Conservation (phyloP, 108 stramenopile genomes). For the Poteriospumella lacustris region DNA sequence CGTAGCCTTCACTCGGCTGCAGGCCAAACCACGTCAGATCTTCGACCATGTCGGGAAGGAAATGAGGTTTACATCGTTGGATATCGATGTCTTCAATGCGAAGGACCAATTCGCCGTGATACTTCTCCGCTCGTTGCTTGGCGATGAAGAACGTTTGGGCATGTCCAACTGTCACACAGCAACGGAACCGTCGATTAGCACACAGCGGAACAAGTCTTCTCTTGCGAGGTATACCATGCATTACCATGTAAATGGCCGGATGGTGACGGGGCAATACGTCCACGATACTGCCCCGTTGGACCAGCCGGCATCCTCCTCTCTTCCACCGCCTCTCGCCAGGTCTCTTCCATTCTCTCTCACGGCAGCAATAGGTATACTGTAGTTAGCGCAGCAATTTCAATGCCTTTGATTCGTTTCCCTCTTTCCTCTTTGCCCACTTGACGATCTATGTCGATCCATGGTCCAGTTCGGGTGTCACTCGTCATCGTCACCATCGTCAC, state of each 20-base stretch:
- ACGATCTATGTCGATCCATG: too few species aligned
- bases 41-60: neutral
- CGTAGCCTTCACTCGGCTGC: neutral
- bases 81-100: constrained; percentile 26
- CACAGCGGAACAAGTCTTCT: too few species aligned
- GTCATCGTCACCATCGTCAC: too few species aligned
- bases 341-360: too few species aligned
- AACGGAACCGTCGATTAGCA: too few species aligned
- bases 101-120: neutral
- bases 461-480: too few species aligned
- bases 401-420: too few species aligned
- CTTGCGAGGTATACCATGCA: neutral
- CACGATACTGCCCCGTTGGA: neutral
- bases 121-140: neutral
- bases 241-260: constrained; percentile 24
- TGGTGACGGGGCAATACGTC: constrained; percentile 12
- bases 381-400: too few species aligned
- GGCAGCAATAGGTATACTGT: too few species aligned
- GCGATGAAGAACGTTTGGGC: constrained; percentile 28
- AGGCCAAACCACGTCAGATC: constrained; percentile 25
- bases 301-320: too few species aligned
- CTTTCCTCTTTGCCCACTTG: too few species aligned
- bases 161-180: constrained; percentile 27
- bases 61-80: constrained; percentile 11
- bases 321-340: too few species aligned